phyloP scores from a whole-genome alignment of 371 early-diverging fungal genomes.

The Syncephalastrum sp. region DNA sequence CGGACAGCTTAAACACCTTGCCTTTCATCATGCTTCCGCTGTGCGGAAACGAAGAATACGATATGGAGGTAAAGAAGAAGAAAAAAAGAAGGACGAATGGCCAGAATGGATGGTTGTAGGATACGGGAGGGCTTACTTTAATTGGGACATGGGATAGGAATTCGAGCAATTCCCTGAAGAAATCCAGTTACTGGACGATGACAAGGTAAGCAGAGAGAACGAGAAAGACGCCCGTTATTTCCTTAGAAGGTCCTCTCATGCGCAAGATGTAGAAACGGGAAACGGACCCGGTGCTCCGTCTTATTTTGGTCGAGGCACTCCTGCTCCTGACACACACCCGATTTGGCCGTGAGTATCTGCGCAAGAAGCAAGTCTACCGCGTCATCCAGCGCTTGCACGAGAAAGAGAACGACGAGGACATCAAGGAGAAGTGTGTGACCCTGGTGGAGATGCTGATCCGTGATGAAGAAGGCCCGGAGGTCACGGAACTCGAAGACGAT shows the following conservation, averaged over 20 bases:
- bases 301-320: constrained; percentile 77
- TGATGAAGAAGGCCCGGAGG: constrained; percentile 65
- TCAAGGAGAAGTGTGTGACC: constrained; percentile 69
- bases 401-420: constrained; percentile 63
- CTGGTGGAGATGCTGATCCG: constrained; percentile 87
- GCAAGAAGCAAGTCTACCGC: constrained; percentile 82
- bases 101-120: not conserved
- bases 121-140: not conserved
- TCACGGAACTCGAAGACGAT: constrained; percentile 19
- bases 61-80: constrained; percentile 59
- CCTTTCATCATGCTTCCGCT: constrained; percentile 89
- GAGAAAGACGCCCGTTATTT: no score
- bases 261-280: constrained; percentile 64
- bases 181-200: constrained; percentile 81
- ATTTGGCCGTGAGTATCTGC: constrained; percentile 75
- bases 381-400: constrained; percentile 83
- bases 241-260: not conserved
- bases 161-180: constrained; percentile 94
- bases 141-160: constrained; percentile 48
- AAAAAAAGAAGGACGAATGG: not conserved
- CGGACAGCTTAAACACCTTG: constrained; percentile 71
- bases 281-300: constrained; percentile 70
- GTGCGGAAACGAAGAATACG: constrained; percentile 90
- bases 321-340: constrained; percentile 76
- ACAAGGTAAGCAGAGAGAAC: constrained; percentile 50